Conservation (phyloP, 2,329 filamentous ascomycete species). For the Paecilomyces formosus region DNA sequence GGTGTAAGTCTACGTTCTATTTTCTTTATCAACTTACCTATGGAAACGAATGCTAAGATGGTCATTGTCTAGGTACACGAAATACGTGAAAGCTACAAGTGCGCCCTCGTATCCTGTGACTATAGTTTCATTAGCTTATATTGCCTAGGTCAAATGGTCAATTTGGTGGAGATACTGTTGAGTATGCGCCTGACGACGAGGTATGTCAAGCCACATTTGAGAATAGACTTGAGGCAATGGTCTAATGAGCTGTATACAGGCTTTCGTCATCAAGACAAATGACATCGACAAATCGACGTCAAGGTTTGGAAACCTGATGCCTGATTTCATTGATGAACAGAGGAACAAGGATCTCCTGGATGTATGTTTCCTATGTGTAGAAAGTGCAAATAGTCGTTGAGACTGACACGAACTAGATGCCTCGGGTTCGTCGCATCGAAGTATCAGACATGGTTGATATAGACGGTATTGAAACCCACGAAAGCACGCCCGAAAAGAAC, state of each 20-base stretch:
- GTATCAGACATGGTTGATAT: constrained; percentile 8
- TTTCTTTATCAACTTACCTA: neutral
- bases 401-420: constrained; percentile 11
- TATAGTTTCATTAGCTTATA: neutral
- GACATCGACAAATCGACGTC: constrained; percentile 6
- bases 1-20: constrained; percentile 14
- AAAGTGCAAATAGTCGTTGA: neutral
- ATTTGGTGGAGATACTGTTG: neutral
- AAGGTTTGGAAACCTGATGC: constrained; percentile 10
- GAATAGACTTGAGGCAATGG: neutral
- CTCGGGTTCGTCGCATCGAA: constrained; percentile 19
- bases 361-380: constrained; percentile 12
- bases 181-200: constrained; percentile 15
- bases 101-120: neutral
- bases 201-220: constrained; percentile 9
- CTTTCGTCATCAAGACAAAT: constrained; percentile 17
- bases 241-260: constrained; percentile 8
- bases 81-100: constrained; percentile 16
- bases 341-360: constrained; percentile 25
- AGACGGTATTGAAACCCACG: constrained; percentile 2
- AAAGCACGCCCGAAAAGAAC: neutral
- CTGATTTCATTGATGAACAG: constrained; percentile 20
- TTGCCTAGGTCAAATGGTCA: neutral
- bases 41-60: constrained; percentile 3
- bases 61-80: constrained; percentile 14